Evolutionary conservation across 2,329 filamentous ascomycete genomes (phyloP), one percentile per base, ranked within the genome.

Genomic region (Rhexocercosporidium sp.): DNA sequence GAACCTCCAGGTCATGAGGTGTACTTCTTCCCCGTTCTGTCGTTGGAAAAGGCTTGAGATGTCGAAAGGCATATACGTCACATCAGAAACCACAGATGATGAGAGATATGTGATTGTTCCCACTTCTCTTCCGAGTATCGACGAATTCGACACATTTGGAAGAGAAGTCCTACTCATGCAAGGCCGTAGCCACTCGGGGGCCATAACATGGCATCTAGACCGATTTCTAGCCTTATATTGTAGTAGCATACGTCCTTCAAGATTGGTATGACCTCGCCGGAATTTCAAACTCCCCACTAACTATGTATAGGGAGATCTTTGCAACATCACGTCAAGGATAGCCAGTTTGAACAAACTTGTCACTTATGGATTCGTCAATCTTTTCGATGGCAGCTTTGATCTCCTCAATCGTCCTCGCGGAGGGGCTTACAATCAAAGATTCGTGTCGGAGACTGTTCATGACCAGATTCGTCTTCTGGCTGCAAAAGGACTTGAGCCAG

Each of bases 381-480:
- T 72, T 3, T 57, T 64, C 39, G 69, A 70, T 27, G 69, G 69
- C 18, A 67, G 60, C 39, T 70, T 67, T 47, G 62, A 69, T 31
- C 64, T 70, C 11, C 64, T 70, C 1, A 37, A 59, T 6, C 53
- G 44, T 6, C 57, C 53, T 39, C 53, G 47, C 25, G 29, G n/a
- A 39, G 46, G 22, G 8, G 20, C 18, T 6, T 41, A 53, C 14
- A 51, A 59, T n/a, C 53, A 64, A 31, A 66, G 47, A n/a, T 72
- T 65, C 31, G 66, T 70, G 1, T 69, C 69, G 7, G 67, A 70
- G 7, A 71, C 69, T 6, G 64, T 72, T 20, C 69, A 70, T 41
- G 70, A 72, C 34, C 70, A 72, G 41, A 63, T 72, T 27, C 70
- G 70, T 1, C 59, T 72, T 22, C 59, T 66, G 25, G 70, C 67